Conservation (phyloP, 2,329 filamentous ascomycete species). For the Fusarium goolgardi region DNA sequence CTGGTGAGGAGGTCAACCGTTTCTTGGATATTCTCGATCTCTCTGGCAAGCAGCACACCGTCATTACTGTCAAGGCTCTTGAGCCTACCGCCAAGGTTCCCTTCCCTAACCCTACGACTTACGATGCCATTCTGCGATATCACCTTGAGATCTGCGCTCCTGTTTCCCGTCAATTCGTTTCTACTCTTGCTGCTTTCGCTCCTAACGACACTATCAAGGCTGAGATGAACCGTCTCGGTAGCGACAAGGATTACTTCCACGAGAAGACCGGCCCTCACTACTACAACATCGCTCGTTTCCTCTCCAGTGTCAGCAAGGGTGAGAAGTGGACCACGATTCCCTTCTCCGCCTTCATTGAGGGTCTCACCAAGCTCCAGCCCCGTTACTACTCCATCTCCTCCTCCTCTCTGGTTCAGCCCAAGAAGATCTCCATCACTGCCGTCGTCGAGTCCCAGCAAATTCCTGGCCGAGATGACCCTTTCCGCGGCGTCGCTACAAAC, state of each 20-base stretch:
- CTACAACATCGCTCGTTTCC: conserved; percentile 89
- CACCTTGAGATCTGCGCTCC: conserved; percentile 97
- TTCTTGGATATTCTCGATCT: conserved; percentile 85
- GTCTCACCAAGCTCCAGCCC: conserved; percentile 92
- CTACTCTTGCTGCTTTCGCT: conserved; percentile 87
- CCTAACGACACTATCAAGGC: conserved; percentile 86
- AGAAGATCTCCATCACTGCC: conserved; percentile 94
- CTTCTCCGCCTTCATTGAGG: conserved; percentile 95
- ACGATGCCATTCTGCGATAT: conserved; percentile 91
- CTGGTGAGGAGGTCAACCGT: conserved; percentile 90
- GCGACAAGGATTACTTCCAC: conserved; percentile 95
- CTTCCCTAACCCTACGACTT: conserved; percentile 96
- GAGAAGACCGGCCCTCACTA: conserved; percentile 83
- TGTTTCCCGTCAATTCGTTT: conserved; percentile 94
- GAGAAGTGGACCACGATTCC: conserved; percentile 86
- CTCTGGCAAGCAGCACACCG: conserved; percentile 78
- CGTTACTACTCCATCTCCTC: conserved; percentile 99
- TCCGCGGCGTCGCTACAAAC: conserved; percentile 97
- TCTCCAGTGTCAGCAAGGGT: conserved; percentile 77
- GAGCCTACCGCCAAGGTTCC: conserved; percentile 97
- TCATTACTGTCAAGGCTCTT: conserved; percentile 89
- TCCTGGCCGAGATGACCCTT: conserved; percentile 79
- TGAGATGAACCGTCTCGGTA: conserved; percentile 88
- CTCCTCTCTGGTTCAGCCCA: conserved; percentile 91
- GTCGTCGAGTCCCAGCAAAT: conserved; percentile 88